Conservation (phyloP, 202 grass and related monocot genomes). For the Tripidium arundinaceum region DNA sequence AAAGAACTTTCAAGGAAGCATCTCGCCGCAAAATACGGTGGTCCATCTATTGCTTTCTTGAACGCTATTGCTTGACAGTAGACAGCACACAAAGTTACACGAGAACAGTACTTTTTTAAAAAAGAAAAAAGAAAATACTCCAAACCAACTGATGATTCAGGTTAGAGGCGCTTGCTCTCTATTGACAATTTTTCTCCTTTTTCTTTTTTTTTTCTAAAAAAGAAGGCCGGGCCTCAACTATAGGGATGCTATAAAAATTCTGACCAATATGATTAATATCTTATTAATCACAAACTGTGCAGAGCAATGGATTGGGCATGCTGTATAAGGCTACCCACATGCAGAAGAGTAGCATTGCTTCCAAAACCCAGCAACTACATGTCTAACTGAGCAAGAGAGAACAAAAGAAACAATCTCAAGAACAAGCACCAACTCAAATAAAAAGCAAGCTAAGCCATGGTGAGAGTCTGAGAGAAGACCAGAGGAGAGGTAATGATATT, state of each 20-base stretch:
- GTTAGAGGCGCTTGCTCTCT: background rate
- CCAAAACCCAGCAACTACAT: background rate
- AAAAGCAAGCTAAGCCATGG: background rate
- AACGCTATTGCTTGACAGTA: background rate
- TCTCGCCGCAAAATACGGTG: background rate
- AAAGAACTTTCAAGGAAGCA: constrained; percentile 26
- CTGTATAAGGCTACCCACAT: background rate
- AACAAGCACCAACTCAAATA: background rate
- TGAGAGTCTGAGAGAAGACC: background rate
- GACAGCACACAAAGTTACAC: background rate
- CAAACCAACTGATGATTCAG: background rate
- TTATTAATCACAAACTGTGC: background rate
- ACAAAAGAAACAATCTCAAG: background rate
- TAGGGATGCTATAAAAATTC: background rate
- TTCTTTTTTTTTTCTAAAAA: too few species aligned
- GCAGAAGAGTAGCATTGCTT: constrained; percentile 12
- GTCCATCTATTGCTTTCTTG: constrained; percentile 1
- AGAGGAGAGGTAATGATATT: background rate
- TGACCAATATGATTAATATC: background rate
- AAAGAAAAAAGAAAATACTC: too few species aligned
- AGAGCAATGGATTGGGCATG: background rate
- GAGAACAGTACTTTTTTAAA: background rate
- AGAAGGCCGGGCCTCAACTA: background rate
- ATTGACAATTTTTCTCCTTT: background rate
- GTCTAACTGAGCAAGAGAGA: background rate